Percentiles rank a stretch among this genome's conserved stretches.
Conservation (phyloP, 805 yeast genomes). For the Kluyveromyces lactis region DNA sequence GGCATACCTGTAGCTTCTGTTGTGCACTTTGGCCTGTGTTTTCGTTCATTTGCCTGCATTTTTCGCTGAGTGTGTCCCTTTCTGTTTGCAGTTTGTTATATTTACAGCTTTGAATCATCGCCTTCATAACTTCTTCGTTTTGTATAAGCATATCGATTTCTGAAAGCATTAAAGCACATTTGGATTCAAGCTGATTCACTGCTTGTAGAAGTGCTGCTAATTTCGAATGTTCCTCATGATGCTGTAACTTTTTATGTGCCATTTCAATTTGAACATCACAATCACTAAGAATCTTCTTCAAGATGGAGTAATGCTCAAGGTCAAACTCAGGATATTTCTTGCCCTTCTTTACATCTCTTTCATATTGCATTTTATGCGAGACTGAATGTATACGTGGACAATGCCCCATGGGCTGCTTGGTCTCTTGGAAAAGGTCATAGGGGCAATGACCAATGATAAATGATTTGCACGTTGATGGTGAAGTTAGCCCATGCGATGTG, state of each 20-base stretch:
- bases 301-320: conserved; percentile 35
- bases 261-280: conserved; percentile 56
- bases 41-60: conserved; percentile 54
- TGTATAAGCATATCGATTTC: conserved; percentile 50
- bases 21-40: conserved; percentile 78
- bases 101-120: conserved; percentile 40
- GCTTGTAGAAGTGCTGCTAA: conserved; percentile 47
- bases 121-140: conserved; percentile 42
- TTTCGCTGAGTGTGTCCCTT: conserved; percentile 45
- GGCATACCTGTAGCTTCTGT: conserved; percentile 86
- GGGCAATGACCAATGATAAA: conserved; percentile 85
- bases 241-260: conserved; percentile 52
- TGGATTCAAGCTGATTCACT: conserved; percentile 52
- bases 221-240: conserved; percentile 64
- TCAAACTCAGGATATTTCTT: conserved; percentile 39
- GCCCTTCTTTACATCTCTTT: conserved; percentile 37
- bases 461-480: conserved; percentile 64
- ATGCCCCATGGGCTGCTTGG: conserved; percentile 74
- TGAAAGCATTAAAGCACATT: conserved; percentile 57
- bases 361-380: conserved; percentile 64
- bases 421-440: conserved; percentile 70
- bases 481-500: conserved; percentile 28
- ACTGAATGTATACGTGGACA: conserved; percentile 73
- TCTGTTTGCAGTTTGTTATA: conserved; percentile 39
- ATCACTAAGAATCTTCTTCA: conserved; percentile 53